phyloP scores from a whole-genome alignment of 1,284 basidiomycete genomes.

The Bondarzewia mesenterica region DNA sequence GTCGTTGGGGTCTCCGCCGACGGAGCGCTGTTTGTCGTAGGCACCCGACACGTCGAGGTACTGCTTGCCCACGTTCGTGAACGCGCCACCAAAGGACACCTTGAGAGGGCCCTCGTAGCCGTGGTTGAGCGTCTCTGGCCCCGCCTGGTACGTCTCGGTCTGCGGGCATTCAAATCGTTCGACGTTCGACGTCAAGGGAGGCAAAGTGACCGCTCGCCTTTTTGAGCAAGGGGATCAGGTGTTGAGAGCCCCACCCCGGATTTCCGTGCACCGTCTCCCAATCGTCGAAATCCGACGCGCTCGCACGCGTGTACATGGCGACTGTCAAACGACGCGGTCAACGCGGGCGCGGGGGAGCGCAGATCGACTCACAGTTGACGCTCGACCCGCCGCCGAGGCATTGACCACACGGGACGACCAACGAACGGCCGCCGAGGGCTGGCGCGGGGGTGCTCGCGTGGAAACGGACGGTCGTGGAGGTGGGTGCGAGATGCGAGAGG shows the following conservation, averaged over 20 bases:
- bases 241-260: conserved; percentile 43
- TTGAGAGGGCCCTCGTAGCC: conserved; percentile 47
- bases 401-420: conserved; percentile 29
- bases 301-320: conserved; percentile 42
- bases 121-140: conserved; percentile 28
- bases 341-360: background rate
- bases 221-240: conserved; percentile 41
- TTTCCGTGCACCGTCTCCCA: conserved; percentile 40
- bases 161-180: conserved; percentile 13
- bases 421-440: conserved; percentile 30
- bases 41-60: conserved; percentile 34
- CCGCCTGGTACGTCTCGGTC: conserved; percentile 43
- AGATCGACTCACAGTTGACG: conserved; percentile 35
- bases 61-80: conserved; percentile 33
- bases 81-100: conserved; percentile 31
- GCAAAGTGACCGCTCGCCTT: conserved; percentile 28
- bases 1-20: conserved; percentile 34
- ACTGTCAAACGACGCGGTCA: conserved; percentile 26
- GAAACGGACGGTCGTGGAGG: conserved; percentile 28
- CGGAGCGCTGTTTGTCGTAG: conserved; percentile 32
- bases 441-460: conserved; percentile 29
- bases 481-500: conserved; percentile 24
- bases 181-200: background rate
- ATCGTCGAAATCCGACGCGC: conserved; percentile 48
- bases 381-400: conserved; percentile 45